A percentile compares a stretch with the other conserved stretches of the same genome.
Conservation (phyloP, 23 red algal species). For the Gracilaria vermiculophylla region DNA sequence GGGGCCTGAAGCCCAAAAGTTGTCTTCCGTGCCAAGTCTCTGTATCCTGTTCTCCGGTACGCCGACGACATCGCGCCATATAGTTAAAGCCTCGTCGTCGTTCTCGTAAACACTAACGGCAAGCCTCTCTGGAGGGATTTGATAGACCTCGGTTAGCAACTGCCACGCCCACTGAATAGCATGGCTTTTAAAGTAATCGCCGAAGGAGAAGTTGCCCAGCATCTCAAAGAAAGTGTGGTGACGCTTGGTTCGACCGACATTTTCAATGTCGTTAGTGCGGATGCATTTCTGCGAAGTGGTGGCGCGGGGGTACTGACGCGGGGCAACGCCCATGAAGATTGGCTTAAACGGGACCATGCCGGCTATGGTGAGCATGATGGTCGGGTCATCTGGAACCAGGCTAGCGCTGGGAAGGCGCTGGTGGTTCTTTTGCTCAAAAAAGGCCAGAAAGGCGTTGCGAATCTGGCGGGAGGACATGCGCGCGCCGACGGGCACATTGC, state of each 20-base stretch:
- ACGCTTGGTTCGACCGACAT: slow-evolving; percentile 84
- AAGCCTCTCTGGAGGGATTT: slow-evolving; percentile 78
- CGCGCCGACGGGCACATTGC: slow-evolving; percentile 43
- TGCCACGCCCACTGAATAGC: slow-evolving; percentile 89
- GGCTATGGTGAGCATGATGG: slow-evolving; percentile 95
- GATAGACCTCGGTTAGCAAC: slow-evolving; percentile 86
- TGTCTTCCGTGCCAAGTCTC: slow-evolving; percentile 77
- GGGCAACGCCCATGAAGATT: slow-evolving; percentile 69
- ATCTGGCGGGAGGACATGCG: slow-evolving; percentile 77
- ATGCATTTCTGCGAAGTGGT: slow-evolving; percentile 88
- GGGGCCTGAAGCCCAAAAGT: slow-evolving; percentile 94
- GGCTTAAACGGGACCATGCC: slow-evolving; percentile 99
- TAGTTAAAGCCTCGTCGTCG: slow-evolving; percentile 88
- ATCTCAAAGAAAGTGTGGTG: slow-evolving; percentile 99
- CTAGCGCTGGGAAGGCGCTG: slow-evolving; percentile 54
- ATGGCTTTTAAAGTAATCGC: slow-evolving; percentile 93
- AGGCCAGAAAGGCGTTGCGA: slow-evolving; percentile 81
- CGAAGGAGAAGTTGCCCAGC: slow-evolving; percentile 99
- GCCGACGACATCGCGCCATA: slow-evolving; percentile 89
- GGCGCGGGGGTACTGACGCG: slow-evolving; percentile 61
- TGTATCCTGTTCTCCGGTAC: slow-evolving; percentile 64
- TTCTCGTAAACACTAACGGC: slow-evolving; percentile 78
- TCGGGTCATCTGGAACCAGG: slow-evolving; percentile 91
- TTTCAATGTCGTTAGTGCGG: slow-evolving; percentile 94
- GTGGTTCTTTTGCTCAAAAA: slow-evolving; percentile 68